A percentile compares a stretch with the other conserved stretches of the same genome.
These are phyloP conservation scores for Castanea mollissima DNA, from an alignment of 306 rosid genomes.

Conservation along the genomic window DNA sequence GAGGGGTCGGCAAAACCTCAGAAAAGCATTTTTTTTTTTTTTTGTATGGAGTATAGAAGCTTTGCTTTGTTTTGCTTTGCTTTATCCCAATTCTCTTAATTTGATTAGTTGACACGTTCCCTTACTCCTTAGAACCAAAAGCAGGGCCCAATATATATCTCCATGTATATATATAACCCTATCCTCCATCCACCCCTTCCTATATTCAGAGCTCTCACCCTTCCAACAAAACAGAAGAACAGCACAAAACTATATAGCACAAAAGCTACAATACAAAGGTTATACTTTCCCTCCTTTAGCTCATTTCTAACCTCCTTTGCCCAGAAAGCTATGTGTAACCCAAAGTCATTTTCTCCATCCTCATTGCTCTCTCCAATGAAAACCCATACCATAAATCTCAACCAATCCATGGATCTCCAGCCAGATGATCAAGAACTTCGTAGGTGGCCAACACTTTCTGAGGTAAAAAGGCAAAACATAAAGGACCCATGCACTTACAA, in stretches of 20 bases:
- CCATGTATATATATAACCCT: constrained; percentile 57
- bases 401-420: constrained; percentile 28
- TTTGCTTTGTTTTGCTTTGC: background rate
- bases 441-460: constrained; percentile 75
- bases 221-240: constrained; percentile 23
- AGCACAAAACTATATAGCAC: constrained; percentile 3
- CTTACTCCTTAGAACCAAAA: background rate
- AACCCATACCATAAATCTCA: constrained; percentile 48
- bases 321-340: constrained; percentile 51
- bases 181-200: constrained; percentile 38
- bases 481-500: constrained; percentile 14
- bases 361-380: constrained; percentile 42
- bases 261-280: constrained; percentile 5
- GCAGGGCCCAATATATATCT: constrained; percentile 36
- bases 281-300: constrained; percentile 5
- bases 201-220: constrained; percentile 27
- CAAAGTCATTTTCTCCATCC: constrained; percentile 62
- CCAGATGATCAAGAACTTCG: constrained; percentile 47
- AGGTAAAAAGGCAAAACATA: constrained; percentile 44
- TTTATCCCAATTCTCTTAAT: constrained; percentile 11
- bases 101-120: constrained; percentile 48
- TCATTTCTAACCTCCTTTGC: constrained; percentile 2
- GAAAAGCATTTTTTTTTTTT: constrained; percentile 11
- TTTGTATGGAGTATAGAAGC: constrained; percentile 9
- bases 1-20: background rate